Evolutionary conservation across 2,329 filamentous ascomycete species (phyloP), one percentile per base, ranked within the genome.

Genomic region (Cyclaneusma minus): DNA sequence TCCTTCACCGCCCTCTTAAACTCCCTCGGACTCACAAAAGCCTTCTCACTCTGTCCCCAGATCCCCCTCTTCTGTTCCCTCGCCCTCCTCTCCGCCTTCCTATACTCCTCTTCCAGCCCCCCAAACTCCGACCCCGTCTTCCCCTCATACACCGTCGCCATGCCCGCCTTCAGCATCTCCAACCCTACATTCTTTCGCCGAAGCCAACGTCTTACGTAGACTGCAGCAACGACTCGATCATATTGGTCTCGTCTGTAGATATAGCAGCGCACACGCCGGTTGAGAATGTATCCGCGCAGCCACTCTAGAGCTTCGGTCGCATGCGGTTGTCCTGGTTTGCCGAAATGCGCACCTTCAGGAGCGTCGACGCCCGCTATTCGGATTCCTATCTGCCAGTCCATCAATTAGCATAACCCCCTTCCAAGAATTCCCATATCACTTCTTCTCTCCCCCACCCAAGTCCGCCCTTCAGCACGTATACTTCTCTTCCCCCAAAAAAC

Each of bases 141-240:
- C 15, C 83, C 87, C 54, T 95, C 89, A 48, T 95, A 98, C 3
- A 89, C 77, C 3, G 83, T 93, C 21, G 87, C 89, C 35, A 91
- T 55, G 1, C 89, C 89, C 13, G 58, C 63, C 54, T 72, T 80
- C 34, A 98, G 54, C 85, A 98, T 91, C 50, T 91, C 79, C 33
- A 85, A 55, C 3, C 87, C 84, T 4, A 98, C 79, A 49, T 98
- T 85, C 31, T 66, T 68, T 38, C 71, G 72, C 32, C 81, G 61
- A 7, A 72, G 51, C 25, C 51, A 65, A 29, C 62, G 65, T 24
- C 82, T 67, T 16, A 87, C 68, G 42, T 70, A 81, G 1, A 87
- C 87, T 1, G 81, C 89, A 10, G 77, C 84, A 2, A 98, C 83
- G 5, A 92, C 72, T 23, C 89, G 75, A 37, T 85, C 78, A 50